A percentile compares a stretch with the other conserved stretches of the same genome.
Conservation (phyloP, 2,329 filamentous ascomycete species). For the Aureobasidium sp. region DNA sequence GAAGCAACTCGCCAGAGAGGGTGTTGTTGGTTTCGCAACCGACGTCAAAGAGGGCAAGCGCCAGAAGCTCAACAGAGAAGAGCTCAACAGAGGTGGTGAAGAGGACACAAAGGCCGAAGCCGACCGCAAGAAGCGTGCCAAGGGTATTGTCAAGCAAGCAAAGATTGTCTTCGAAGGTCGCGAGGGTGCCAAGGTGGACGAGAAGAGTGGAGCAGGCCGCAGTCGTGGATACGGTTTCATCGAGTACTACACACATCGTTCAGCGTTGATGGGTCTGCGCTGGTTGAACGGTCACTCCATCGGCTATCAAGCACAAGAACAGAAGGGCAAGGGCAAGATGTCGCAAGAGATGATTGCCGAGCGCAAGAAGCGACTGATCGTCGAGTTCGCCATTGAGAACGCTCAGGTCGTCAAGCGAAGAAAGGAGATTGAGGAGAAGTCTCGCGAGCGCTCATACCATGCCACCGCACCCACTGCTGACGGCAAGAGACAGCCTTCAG, state of each 20-base stretch:
- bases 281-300: conserved; percentile 78
- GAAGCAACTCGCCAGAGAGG: conserved; percentile 82
- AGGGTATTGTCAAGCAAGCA: conserved; percentile 81
- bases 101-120: conserved; percentile 75
- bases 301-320: conserved; percentile 41
- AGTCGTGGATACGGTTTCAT: conserved; percentile 96
- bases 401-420: conserved; percentile 86
- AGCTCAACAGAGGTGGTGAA: conserved; percentile 68
- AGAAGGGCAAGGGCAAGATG: conserved; percentile 27
- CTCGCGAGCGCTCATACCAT: conserved; percentile 28
- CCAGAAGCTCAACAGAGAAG: conserved; percentile 78
- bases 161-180: conserved; percentile 90
- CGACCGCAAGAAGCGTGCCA: conserved; percentile 70
- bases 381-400: conserved; percentile 97
- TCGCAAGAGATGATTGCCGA: conserved; percentile 47
- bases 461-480: conserved; percentile 8
- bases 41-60: conserved; percentile 76
- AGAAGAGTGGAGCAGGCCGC: conserved; percentile 67
- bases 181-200: conserved; percentile 74
- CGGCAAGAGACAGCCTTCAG: background rate
- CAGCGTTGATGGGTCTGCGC: conserved; percentile 86
- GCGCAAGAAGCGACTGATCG: conserved; percentile 81
- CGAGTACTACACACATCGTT: conserved; percentile 89
- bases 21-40: conserved; percentile 86
- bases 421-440: conserved; percentile 52